A percentile compares a stretch with the other conserved stretches of the same genome.
Evolutionary conservation across 306 rosid genomes (phyloP).

Genomic region (Pueraria montana): DNA sequence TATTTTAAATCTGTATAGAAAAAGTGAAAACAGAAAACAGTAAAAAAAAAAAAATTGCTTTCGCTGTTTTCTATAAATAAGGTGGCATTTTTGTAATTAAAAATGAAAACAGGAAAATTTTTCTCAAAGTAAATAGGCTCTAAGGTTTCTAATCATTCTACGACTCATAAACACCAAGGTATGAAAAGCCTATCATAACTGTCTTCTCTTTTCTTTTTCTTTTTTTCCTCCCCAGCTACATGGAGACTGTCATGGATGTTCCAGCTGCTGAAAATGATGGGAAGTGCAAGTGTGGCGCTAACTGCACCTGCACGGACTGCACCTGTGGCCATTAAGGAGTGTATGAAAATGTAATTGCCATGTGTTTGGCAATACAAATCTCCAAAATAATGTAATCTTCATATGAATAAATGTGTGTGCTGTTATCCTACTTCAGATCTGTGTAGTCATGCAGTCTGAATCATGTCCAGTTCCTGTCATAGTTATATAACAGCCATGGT

Average conservation of each 20-base stretch:
- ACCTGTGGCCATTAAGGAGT: slow-evolving; percentile 61
- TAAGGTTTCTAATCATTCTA: background rate
- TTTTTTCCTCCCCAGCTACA: slow-evolving; percentile 56
- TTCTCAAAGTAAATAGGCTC: background rate
- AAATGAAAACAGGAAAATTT: background rate
- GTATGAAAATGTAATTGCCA: slow-evolving; percentile 32
- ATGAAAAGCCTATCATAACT: background rate
- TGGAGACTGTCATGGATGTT: slow-evolving; percentile 62
- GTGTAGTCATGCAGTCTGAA: slow-evolving; percentile 41
- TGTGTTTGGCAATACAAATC: slow-evolving; percentile 25
- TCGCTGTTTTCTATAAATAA: background rate
- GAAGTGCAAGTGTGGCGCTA: slow-evolving; percentile 80
- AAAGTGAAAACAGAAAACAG: background rate
- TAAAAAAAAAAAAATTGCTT: background rate
- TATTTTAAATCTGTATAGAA: background rate
- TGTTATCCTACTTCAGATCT: slow-evolving; percentile 18
- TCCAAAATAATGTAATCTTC: slow-evolving; percentile 49
- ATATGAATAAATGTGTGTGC: slow-evolving; percentile 50
- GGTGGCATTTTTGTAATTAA: background rate
- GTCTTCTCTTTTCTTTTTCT: background rate
- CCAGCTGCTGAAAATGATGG: slow-evolving; percentile 72
- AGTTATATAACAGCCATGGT: slow-evolving; percentile 41
- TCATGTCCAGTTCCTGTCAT: slow-evolving; percentile 2
- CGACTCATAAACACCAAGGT: background rate
- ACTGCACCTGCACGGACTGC: slow-evolving; percentile 72